Percentiles rank a stretch among this genome's conserved stretches.
phyloP scores from a whole-genome alignment of 2,329 filamentous ascomycete genomes.

The Exophiala sp. region DNA sequence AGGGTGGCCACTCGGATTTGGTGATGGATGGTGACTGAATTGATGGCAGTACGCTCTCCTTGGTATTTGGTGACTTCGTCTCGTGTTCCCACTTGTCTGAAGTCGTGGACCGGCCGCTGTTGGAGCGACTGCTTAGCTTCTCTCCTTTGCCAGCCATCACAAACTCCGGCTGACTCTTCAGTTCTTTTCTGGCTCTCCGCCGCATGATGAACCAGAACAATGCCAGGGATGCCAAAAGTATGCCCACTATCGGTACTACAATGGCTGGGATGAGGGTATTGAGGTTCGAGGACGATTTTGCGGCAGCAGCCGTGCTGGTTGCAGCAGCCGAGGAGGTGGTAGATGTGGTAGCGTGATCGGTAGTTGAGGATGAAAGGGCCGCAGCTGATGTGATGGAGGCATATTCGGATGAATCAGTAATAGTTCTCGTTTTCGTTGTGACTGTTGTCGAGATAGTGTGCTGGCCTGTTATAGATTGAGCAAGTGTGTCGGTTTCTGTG shows the following conservation, averaged over 20 bases:
- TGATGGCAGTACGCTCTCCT: constrained; percentile 15
- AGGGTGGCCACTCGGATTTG: constrained; percentile 19
- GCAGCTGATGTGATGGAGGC: constrained; percentile 23
- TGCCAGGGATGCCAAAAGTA: constrained; percentile 24
- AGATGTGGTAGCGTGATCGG: constrained; percentile 39
- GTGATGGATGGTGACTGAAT: constrained; percentile 16
- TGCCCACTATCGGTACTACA: constrained; percentile 24
- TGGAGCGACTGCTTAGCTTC: constrained; percentile 25
- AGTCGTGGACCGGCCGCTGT: constrained; percentile 22
- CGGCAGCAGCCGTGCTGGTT: constrained; percentile 37
- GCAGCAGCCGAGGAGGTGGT: constrained; percentile 34
- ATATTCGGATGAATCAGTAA: constrained; percentile 24
- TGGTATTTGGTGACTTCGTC: constrained; percentile 15
- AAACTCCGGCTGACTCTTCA: constrained; percentile 26
- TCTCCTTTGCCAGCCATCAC: constrained; percentile 28
- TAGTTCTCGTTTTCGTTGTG: constrained; percentile 17
- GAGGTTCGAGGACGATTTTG: constrained; percentile 32
- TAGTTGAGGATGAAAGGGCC: constrained; percentile 31
- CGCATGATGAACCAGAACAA: constrained; percentile 29
- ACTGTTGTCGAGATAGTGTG: constrained; percentile 20
- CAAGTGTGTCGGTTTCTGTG: constrained; percentile 18
- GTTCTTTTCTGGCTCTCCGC: constrained; percentile 22
- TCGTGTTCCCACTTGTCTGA: constrained; percentile 9
- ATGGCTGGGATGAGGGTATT: constrained; percentile 27
- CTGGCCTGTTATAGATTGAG: constrained; percentile 6